A percentile compares a stretch with the other conserved stretches of the same genome.
Evolutionary conservation across 192 early-diverging fungal species (phyloP).

Genomic region (Mortierella hygrophila): DNA sequence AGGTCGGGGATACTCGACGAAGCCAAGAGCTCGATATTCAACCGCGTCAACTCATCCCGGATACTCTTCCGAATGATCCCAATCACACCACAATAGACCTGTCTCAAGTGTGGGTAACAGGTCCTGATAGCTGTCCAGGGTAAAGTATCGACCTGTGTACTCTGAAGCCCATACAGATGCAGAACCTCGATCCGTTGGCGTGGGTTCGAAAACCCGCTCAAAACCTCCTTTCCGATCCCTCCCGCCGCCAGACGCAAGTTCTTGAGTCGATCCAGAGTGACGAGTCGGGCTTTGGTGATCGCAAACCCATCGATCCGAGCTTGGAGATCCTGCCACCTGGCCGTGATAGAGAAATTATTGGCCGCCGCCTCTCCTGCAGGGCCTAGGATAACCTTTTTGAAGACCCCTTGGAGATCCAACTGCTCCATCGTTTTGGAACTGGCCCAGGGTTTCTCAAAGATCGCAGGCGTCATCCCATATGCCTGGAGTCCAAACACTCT

Average conservation of each 20-base stretch:
- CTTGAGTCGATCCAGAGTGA: slow-evolving; percentile 15
- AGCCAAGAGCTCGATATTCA: slow-evolving; percentile 22
- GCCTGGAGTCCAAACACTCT: slow-evolving; percentile 24
- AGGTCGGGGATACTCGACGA: slow-evolving; percentile 26
- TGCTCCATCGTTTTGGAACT: slow-evolving; percentile 24
- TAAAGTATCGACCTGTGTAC: background rate
- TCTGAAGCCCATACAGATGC: slow-evolving; percentile 35
- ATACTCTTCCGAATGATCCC: slow-evolving; percentile 4
- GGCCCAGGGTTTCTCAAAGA: slow-evolving; percentile 34
- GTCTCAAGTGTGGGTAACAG: slow-evolving; percentile 12
- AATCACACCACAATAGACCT: slow-evolving; percentile 24
- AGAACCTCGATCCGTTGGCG: slow-evolving; percentile 21
- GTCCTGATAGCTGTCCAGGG: slow-evolving; percentile 12
- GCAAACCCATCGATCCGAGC: slow-evolving; percentile 18
- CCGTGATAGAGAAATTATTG: slow-evolving; percentile 2
- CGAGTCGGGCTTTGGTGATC: background rate
- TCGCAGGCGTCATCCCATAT: slow-evolving; percentile 10
- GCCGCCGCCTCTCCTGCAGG: background rate
- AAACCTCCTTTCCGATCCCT: slow-evolving; percentile 15
- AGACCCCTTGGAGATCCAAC: slow-evolving; percentile 32
- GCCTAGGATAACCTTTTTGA: slow-evolving; percentile 2
- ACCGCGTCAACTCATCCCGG: slow-evolving; percentile 11
- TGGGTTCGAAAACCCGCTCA: slow-evolving; percentile 7
- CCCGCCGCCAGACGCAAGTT: slow-evolving; percentile 21
- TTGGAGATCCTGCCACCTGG: slow-evolving; percentile 9